Evolutionary conservation across 805 yeast genomes (phyloP), one percentile per base, ranked within the genome.

Genomic region (Metschnikowia henanensis): DNA sequence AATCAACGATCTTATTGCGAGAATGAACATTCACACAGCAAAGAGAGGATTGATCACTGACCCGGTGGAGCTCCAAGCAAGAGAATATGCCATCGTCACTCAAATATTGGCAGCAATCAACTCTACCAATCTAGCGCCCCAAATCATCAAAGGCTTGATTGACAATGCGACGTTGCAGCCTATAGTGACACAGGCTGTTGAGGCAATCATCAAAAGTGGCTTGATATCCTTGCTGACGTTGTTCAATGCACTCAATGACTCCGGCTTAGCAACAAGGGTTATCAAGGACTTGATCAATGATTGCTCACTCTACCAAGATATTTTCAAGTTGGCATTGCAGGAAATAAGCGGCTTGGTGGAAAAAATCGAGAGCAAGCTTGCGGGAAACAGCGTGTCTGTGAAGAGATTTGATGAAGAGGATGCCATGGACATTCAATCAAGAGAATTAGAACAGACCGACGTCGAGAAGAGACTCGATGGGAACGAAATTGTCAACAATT

Each of bases 81-180:
- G 76, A 66, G 75, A 67, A 43, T 57, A 57, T 43, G 62, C 64
- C 37, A 68, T 67, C 50, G 72, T 70, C 29, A 70, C 76, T 31
- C 66, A 67, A 47, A 59, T 70, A 31, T 66, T 70, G 55, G 56
- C 60, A 20, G 65, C 65, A 32, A 62, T 70, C 41, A 62, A 65
- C 49, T 51, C 60, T 40, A 66, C 75, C 9, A 52, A 61, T 39
- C 59, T 69, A 31, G 72, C 73, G 16, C 69, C 73, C 30, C 48
- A 48, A 34, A 62, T 70, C 49, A 59, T 70, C 41, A 51, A 56
- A 34, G 65, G 60, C 38, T 51, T 70, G 47, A 59, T 66, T 38
- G 57, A 56, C 49, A 66, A 69, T 47, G 54, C 60, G 35, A 52
- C 51, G 21, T 64, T 70, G 47, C 58, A 59, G 28, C 57, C 60